A percentile compares a stretch with the other conserved stretches of the same genome.
Evolutionary conservation across 2,329 filamentous ascomycete species (phyloP).

Genomic region (Fusarium haematococcum): DNA sequence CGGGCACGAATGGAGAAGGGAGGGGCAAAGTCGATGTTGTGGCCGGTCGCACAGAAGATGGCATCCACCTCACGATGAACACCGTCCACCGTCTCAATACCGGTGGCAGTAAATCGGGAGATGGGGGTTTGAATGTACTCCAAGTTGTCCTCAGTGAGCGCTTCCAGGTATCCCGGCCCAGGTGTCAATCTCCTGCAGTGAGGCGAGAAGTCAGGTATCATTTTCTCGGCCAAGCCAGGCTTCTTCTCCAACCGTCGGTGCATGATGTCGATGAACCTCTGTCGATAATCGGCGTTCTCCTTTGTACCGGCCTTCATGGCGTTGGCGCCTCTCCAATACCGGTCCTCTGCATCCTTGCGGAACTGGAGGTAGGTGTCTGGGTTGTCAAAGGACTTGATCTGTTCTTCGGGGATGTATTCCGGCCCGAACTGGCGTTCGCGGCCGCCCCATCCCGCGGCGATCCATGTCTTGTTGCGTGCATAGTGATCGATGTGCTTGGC

Average conservation of each 20-base stretch:
- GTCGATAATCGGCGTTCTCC: neutral
- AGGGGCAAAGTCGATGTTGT: neutral
- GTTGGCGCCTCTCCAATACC: neutral
- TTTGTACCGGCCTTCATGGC: neutral
- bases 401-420: neutral
- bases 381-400: neutral
- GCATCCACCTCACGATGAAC: neutral
- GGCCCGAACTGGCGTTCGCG: neutral
- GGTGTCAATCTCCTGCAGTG: slow-evolving; percentile 73
- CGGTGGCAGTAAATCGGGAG: neutral
- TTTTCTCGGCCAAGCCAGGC: neutral
- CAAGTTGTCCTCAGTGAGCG: slow-evolving; percentile 69
- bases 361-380: neutral
- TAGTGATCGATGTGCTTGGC: neutral
- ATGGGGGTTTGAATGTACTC: slow-evolving; percentile 57
- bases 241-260: neutral
- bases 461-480: neutral
- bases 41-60: neutral
- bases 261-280: slow-evolving; percentile 1
- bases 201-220: slow-evolving; percentile 68
- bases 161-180: slow-evolving; percentile 75
- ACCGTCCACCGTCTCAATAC: neutral
- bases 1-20: neutral
- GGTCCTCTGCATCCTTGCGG: neutral
- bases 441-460: neutral